phyloP scores from a whole-genome alignment of 257 asterid genomes.

The Nicotiana tabacum region DNA sequence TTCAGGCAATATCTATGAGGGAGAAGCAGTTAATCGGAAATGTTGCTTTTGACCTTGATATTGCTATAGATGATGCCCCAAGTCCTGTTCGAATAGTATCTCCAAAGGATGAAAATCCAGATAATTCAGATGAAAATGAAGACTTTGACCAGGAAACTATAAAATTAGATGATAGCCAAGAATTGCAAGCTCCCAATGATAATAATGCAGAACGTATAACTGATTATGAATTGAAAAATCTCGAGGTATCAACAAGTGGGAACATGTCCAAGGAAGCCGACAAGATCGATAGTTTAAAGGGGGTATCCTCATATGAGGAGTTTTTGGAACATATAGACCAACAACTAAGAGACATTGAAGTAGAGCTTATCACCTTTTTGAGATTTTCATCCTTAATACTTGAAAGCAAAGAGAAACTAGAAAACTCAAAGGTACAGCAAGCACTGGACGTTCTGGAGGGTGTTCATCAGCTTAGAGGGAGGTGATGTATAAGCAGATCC shows the following conservation, averaged over 20 bases:
- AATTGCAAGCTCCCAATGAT: conserved; percentile 20
- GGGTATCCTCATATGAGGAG: conserved; percentile 45
- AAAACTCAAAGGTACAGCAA: conserved; percentile 47
- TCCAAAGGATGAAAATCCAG: conserved; percentile 37
- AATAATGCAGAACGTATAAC: conserved; percentile 17
- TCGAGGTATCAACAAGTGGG: conserved; percentile 17
- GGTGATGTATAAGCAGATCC: conserved; percentile 30
- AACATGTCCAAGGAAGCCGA: conserved; percentile 21
- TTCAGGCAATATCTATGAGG: conserved; percentile 73
- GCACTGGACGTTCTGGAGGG: conserved; percentile 50
- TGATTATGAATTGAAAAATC: conserved; percentile 19
- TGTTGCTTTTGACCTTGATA: conserved; percentile 60
- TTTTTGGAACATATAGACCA: conserved; percentile 58
- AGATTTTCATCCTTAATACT: conserved; percentile 49
- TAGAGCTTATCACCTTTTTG: conserved; percentile 56
- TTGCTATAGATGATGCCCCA: conserved; percentile 29
- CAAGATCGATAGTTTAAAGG: conserved; percentile 20
- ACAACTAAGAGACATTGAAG: conserved; percentile 59
- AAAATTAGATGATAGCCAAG: conserved; percentile 26
- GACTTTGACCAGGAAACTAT: conserved; percentile 15
- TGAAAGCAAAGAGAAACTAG: conserved; percentile 44
- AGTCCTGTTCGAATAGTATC: conserved; percentile 57
- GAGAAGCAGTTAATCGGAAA: conserved; percentile 73
- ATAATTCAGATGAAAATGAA: conserved; percentile 25
- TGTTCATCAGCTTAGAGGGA: conserved; percentile 51